These are phyloP conservation scores for Suillus subalutaceus DNA, from an alignment of 768 basidiomycete species.

Conservation along the genomic window DNA sequence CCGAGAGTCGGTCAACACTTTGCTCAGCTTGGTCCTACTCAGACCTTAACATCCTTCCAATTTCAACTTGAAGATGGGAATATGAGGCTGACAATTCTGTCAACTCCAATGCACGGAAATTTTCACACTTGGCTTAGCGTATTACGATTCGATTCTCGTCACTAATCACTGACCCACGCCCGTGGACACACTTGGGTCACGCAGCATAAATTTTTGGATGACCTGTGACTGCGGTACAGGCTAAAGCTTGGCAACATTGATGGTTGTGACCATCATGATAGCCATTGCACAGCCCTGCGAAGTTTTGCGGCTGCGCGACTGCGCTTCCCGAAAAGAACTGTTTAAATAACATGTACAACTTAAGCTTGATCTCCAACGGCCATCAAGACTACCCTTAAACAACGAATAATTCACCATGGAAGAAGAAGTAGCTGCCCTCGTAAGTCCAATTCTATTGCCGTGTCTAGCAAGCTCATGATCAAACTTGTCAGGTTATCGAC, in stretches of 20 bases:
- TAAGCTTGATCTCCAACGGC: background rate
- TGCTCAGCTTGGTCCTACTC: background rate
- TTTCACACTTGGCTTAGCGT: background rate
- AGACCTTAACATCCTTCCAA: background rate
- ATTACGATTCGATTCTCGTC: background rate
- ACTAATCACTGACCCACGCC: background rate
- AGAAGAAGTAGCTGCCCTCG: slow-evolving; percentile 65
- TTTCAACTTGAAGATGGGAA: background rate
- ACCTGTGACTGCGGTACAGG: background rate
- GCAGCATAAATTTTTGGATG: background rate
- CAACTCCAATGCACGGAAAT: background rate
- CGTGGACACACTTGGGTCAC: background rate
- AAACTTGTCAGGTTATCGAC: slow-evolving; percentile 70
- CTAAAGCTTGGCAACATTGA: background rate
- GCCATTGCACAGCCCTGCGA: background rate
- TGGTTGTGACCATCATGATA: background rate
- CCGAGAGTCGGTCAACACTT: background rate
- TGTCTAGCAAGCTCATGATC: slow-evolving; percentile 6
- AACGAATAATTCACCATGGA: slow-evolving; percentile 48
- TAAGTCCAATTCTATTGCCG: slow-evolving; percentile 26
- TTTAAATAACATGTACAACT: background rate
- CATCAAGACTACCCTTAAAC: background rate
- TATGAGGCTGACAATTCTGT: background rate
- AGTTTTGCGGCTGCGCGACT: background rate
- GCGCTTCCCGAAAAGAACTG: slow-evolving; percentile 1